Conservation (phyloP, 371 early-diverging fungal species). For the Mucor mucedo region DNA sequence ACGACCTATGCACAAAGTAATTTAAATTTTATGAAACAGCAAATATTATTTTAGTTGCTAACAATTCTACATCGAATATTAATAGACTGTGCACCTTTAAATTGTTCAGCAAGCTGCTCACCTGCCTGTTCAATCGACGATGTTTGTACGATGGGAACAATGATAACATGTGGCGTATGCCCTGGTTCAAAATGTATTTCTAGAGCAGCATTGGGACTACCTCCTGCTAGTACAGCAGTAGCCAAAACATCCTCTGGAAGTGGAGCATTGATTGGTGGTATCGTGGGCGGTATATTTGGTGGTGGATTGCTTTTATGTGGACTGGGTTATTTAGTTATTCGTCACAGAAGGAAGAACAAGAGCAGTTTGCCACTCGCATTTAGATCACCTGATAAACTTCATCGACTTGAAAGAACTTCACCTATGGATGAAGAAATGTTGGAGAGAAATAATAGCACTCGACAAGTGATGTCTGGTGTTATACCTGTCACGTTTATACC, state of each 20-base stretch:
- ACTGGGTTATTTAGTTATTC: conserved; percentile 19
- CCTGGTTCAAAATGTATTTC: conserved; percentile 45
- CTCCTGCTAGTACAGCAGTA: conserved; percentile 9
- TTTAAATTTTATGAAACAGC: not conserved
- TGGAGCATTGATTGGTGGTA: conserved; percentile 43
- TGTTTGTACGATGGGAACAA: conserved; percentile 42
- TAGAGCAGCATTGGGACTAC: conserved; percentile 28
- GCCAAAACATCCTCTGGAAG: conserved; percentile 7
- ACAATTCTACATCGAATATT: not conserved
- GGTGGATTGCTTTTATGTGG: conserved; percentile 32
- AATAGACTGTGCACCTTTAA: conserved; percentile 30
- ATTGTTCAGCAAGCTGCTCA: conserved; percentile 37
- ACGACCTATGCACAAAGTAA: conserved; percentile 18
- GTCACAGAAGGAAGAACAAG: conserved; percentile 31
- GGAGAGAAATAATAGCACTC: not conserved
- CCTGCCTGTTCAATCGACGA: conserved; percentile 35
- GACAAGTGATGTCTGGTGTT: conserved; percentile 45
- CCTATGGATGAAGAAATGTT: conserved; percentile 18
- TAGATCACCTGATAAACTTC: conserved; percentile 5
- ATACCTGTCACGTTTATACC: conserved; percentile 56
- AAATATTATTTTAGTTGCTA: not conserved
- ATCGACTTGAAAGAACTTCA: conserved; percentile 4
- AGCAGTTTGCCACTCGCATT: conserved; percentile 36
- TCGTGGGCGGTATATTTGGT: conserved; percentile 41
- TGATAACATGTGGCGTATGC: conserved; percentile 47